phyloP scores from a whole-genome alignment of 148 eudicot genomes.

The Simmondsia chinensis region DNA sequence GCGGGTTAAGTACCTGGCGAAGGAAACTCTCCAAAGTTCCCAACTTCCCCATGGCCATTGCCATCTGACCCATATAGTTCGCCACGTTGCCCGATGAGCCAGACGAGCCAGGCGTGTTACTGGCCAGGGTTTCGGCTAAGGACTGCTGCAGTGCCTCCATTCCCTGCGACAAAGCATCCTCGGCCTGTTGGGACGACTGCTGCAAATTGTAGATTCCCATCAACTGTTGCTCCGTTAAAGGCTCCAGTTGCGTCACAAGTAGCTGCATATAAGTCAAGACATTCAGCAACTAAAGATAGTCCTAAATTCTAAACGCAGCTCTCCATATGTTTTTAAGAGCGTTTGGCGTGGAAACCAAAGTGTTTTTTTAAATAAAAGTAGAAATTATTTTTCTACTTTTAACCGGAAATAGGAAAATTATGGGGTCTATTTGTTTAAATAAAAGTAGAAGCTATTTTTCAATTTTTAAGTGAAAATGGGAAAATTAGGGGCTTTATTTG shows the following conservation, averaged over 20 bases:
- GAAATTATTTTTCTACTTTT: too few species aligned
- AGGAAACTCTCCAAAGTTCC: constrained; percentile 92
- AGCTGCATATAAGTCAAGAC: constrained; percentile 40
- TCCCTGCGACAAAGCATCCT: constrained; percentile 96
- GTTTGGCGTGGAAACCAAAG: too few species aligned
- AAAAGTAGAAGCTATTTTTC: too few species aligned
- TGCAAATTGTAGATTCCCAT: constrained; percentile 63
- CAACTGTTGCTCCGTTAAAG: constrained; percentile 85
- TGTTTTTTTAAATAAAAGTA: too few species aligned
- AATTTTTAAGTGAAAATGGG: too few species aligned
- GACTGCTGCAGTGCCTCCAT: constrained; percentile 96
- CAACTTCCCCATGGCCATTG: constrained; percentile 98
- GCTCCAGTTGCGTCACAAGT: constrained; percentile 76
- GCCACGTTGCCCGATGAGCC: constrained; percentile 87
- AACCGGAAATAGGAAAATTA: too few species aligned
- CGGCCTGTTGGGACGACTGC: constrained; percentile 88
- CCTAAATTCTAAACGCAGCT: too few species aligned
- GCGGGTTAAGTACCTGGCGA: constrained; percentile 84
- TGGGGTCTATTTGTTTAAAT: too few species aligned
- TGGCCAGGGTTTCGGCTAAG: constrained; percentile 78
- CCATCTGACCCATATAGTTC: constrained; percentile 99
- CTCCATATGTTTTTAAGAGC: too few species aligned
- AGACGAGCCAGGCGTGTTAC: constrained; percentile 43
- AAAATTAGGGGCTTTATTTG: too few species aligned
- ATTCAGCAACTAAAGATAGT: background rate